These are phyloP conservation scores for Adansonia gregorii DNA, from an alignment of 441 rosid genomes.

Conservation along the genomic window DNA sequence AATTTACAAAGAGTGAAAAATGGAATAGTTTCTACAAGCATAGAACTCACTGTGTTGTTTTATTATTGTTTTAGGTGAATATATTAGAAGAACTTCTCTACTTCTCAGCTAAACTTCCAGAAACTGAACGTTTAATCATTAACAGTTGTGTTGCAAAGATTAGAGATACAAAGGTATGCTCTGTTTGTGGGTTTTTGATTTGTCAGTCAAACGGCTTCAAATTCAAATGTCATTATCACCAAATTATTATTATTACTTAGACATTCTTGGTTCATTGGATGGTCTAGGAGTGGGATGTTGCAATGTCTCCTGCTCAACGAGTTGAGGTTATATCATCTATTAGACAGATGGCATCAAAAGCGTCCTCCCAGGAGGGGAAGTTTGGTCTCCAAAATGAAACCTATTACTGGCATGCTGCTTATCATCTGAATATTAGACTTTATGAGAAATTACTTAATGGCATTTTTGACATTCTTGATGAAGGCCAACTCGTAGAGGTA, in stretches of 20 bases:
- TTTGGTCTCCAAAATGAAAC: slow-evolving; percentile 82
- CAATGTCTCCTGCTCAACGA: slow-evolving; percentile 75
- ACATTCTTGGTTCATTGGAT: slow-evolving; percentile 30
- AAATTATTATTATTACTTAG: background rate
- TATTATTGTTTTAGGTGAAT: slow-evolving; percentile 61
- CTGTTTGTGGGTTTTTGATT: slow-evolving; percentile 26
- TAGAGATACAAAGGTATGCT: slow-evolving; percentile 74
- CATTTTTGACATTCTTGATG: slow-evolving; percentile 90
- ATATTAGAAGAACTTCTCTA: slow-evolving; percentile 81
- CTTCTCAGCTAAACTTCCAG: slow-evolving; percentile 48
- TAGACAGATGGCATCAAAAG: slow-evolving; percentile 61
- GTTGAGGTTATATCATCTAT: slow-evolving; percentile 76
- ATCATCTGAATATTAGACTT: slow-evolving; percentile 81
- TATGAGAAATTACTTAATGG: slow-evolving; percentile 79
- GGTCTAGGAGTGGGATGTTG: slow-evolving; percentile 77
- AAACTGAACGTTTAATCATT: slow-evolving; percentile 53
- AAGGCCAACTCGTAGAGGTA: slow-evolving; percentile 94
- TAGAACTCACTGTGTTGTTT: slow-evolving; percentile 26
- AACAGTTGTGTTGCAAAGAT: slow-evolving; percentile 72
- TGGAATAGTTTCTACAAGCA: background rate
- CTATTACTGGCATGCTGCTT: slow-evolving; percentile 74
- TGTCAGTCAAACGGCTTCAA: background rate
- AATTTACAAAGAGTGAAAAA: background rate
- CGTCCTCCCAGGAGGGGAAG: slow-evolving; percentile 64
- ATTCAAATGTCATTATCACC: background rate